phyloP scores from a whole-genome alignment of 2,329 filamentous ascomycete species.

The Botrytis fragariae region DNA sequence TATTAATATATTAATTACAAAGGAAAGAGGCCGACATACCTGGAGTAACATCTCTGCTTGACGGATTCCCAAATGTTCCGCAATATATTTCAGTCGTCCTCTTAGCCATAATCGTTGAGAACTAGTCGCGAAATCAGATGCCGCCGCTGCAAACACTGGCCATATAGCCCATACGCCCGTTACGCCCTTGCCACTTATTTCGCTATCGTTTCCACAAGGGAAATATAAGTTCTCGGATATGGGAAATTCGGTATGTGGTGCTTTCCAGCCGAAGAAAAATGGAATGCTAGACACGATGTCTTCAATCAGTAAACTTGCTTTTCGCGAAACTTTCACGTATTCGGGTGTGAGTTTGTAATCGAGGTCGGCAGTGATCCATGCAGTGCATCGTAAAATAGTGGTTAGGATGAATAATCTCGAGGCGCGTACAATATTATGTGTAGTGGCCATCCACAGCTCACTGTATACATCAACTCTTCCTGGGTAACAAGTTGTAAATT shows the following conservation, averaged over 20 bases:
- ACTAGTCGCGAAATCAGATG: conserved; percentile 29
- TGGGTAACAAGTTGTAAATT: conserved; percentile 40
- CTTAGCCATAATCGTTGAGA: conserved; percentile 28
- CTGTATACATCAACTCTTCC: conserved; percentile 57
- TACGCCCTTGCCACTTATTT: conserved; percentile 23
- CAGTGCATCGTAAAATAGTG: conserved; percentile 56
- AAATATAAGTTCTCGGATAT: conserved; percentile 46
- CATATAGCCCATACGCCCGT: conserved; percentile 31
- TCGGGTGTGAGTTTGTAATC: conserved; percentile 61
- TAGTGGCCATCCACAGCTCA: conserved; percentile 56
- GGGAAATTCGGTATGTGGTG: conserved; percentile 16
- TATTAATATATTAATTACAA: not conserved
- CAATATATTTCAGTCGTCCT: conserved; percentile 29
- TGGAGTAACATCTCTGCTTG: conserved; percentile 29
- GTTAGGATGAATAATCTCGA: conserved; percentile 54
- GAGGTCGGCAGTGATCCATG: conserved; percentile 56
- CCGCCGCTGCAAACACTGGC: conserved; percentile 29
- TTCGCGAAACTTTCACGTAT: conserved; percentile 53
- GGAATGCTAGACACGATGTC: conserved; percentile 60
- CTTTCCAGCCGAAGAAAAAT: conserved; percentile 53
- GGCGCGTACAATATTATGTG: conserved; percentile 56
- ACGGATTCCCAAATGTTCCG: conserved; percentile 30
- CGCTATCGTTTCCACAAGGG: conserved; percentile 48
- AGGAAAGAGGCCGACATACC: conserved; percentile 16
- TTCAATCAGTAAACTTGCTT: conserved; percentile 51